Conservation (phyloP, 1,139 yeast species). For the Scheffersomyces stambukii region DNA sequence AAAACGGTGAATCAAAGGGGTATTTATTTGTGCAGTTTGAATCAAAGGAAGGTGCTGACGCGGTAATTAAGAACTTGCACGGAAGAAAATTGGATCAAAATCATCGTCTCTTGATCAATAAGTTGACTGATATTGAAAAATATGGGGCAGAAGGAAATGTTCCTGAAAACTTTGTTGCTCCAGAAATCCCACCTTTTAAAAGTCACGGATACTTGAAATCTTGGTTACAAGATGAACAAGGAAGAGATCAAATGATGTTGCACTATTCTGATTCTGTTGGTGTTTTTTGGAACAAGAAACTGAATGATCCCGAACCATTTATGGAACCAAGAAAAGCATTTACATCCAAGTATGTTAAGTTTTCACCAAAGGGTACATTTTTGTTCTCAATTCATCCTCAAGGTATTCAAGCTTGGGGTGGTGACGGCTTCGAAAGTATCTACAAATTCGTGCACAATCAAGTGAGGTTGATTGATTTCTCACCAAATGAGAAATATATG, state of each 20-base stretch:
- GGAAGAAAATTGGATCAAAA: conserved; percentile 91
- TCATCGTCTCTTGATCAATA: conserved; percentile 85
- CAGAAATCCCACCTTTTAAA: conserved; percentile 64
- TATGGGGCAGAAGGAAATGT: conserved; percentile 69
- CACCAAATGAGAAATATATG: conserved; percentile 86
- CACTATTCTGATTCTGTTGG: conserved; percentile 82
- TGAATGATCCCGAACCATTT: conserved; percentile 70
- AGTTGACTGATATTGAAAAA: conserved; percentile 78
- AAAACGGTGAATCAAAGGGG: conserved; percentile 79
- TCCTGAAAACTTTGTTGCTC: conserved; percentile 62
- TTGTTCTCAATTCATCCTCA: conserved; percentile 87
- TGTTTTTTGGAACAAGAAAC: conserved; percentile 81
- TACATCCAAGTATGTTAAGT: conserved; percentile 83
- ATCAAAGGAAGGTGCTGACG: conserved; percentile 62
- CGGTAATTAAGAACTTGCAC: conserved; percentile 76
- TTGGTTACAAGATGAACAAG: conserved; percentile 87
- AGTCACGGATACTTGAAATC: conserved; percentile 78
- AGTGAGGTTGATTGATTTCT: conserved; percentile 85
- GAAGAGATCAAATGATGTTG: conserved; percentile 85
- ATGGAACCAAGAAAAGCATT: conserved; percentile 78
- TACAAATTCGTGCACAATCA: conserved; percentile 84
- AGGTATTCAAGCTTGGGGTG: conserved; percentile 98
- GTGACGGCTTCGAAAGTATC: conserved; percentile 69
- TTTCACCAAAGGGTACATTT: conserved; percentile 92
- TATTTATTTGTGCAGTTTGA: conserved; percentile 83